These are phyloP conservation scores for Ceratobasidium sp. DNA, from an alignment of 1,284 basidiomycete genomes.

Conservation along the genomic window DNA sequence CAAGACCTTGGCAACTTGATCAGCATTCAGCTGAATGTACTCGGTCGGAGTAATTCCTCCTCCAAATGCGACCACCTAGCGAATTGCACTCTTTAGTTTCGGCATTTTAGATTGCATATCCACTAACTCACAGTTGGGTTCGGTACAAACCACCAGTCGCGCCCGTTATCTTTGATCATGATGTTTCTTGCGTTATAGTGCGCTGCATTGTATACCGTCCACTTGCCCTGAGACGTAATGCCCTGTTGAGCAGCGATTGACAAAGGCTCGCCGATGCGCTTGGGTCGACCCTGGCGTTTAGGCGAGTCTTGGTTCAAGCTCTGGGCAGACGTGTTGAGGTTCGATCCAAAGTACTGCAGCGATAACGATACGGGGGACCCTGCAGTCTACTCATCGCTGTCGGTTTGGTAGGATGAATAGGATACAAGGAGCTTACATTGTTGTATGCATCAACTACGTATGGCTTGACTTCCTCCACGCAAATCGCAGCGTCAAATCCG, in stretches of 20 bases:
- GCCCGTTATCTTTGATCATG: slow-evolving; percentile 34
- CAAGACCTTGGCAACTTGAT: slow-evolving; percentile 9
- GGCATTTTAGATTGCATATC: too few relatives aligned
- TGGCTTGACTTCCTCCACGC: slow-evolving; percentile 18
- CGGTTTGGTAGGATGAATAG: not conserved
- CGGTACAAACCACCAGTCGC: slow-evolving; percentile 35
- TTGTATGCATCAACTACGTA: slow-evolving; percentile 34
- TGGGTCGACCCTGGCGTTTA: not conserved
- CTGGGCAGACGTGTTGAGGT: slow-evolving; percentile 20
- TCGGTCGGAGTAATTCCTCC: slow-evolving; percentile 28
- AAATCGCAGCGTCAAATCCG: slow-evolving; percentile 37
- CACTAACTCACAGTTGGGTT: slow-evolving; percentile 14
- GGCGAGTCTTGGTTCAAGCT: not conserved
- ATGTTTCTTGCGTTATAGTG: slow-evolving; percentile 35
- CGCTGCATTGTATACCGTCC: slow-evolving; percentile 25
- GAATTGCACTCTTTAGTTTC: too few relatives aligned
- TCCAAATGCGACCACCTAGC: slow-evolving; percentile 35
- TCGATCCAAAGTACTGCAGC: slow-evolving; percentile 15
- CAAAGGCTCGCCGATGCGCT: slow-evolving; percentile 3
- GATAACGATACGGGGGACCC: slow-evolving; percentile 26
- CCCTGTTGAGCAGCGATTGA: slow-evolving; percentile 7
- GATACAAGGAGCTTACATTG: slow-evolving; percentile 1
- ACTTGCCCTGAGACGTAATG: slow-evolving; percentile 26
- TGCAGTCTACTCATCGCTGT: slow-evolving; percentile 5
- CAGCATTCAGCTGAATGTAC: slow-evolving; percentile 20